Evolutionary conservation across 768 basidiomycete genomes (phyloP), one percentile per base, ranked within the genome.

Genomic region (Udeniomyces megalosporus): DNA sequence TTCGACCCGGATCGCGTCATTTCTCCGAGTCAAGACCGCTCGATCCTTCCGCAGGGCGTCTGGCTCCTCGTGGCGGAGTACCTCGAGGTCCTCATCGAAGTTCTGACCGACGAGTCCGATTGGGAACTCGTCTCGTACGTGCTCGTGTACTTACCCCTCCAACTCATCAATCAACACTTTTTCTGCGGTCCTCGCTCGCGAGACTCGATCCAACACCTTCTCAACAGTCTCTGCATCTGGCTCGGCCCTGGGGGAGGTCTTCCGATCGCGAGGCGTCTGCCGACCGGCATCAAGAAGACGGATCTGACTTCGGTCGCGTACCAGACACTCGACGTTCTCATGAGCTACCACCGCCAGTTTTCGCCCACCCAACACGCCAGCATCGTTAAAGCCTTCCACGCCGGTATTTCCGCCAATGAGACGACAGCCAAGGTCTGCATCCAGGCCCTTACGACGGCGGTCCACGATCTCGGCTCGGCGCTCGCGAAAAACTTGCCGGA

Each of bases 111-210:
- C 46, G 90, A 91, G 68, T 80, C 77, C 50, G 87, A 84, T 65
- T 97, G 93, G 92, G 95, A 97, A 62, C 77, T 97, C 45, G 78
- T 95, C 12, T 89, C 90, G 2, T 97, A 95, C 69, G 77, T 91
- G 4, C 78, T 99, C 4, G 89, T 86, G 69, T 86, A 93, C 74
- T 78, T 99, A 0, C 92, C 95, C 1, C 78, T 82, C 10, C 91
- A 97, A 70, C 79, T 97, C 11, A 78, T 86, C 61, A 97, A 97
- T 79, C 97, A 96, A 72, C 90, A 97, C 69, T 78, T 96, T 57
- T 92, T 95, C 73, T 95, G 92, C 70, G 95, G 95, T 1, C 88
- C 88, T 0, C 81, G 82, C 55, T 82, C 85, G 31, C 77, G 82
- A n/a, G 73, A 70, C 15, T 79, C 80, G 11, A 79, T 74, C 96